These are phyloP conservation scores for Zymoseptoria crescenta DNA, from an alignment of 2,329 filamentous ascomycete genomes.

Conservation along the genomic window DNA sequence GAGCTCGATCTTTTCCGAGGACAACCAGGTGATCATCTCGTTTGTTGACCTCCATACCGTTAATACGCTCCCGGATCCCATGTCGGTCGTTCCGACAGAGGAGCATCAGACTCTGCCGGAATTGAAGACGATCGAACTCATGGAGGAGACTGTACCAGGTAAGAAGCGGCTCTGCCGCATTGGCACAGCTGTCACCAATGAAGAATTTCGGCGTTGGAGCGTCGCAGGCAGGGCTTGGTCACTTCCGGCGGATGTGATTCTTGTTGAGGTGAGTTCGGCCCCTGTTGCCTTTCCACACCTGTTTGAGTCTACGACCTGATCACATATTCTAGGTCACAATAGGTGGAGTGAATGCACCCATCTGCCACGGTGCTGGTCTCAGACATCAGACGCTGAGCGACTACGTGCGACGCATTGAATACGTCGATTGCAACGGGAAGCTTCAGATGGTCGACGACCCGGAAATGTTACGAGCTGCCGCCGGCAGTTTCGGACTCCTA, in stretches of 20 bases:
- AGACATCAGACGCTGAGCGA: slow-evolving; percentile 7
- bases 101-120: slow-evolving; percentile 1
- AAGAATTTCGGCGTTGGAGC: slow-evolving; percentile 9
- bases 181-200: slow-evolving; percentile 8
- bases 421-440: slow-evolving; percentile 8
- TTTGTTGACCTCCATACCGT: slow-evolving; percentile 5
- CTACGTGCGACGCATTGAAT: slow-evolving; percentile 7
- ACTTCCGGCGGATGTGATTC: background rate
- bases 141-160: slow-evolving; percentile 1
- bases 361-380: slow-evolving; percentile 10
- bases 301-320: background rate
- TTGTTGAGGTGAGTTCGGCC: background rate
- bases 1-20: slow-evolving; percentile 7
- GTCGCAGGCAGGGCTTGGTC: slow-evolving; percentile 7
- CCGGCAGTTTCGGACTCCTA: slow-evolving; percentile 38
- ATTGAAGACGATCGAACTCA: slow-evolving; percentile 6
- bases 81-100: background rate
- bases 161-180: slow-evolving; percentile 6
- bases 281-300: slow-evolving; percentile 6
- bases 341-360: slow-evolving; percentile 8
- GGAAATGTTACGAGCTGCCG: slow-evolving; percentile 5
- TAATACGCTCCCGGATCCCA: slow-evolving; percentile 4
- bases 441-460: slow-evolving; percentile 5
- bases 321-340: slow-evolving; percentile 9
- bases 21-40: slow-evolving; percentile 7